Conservation (phyloP, 306 rosid genomes). For the Pterocarpus santalinus region DNA sequence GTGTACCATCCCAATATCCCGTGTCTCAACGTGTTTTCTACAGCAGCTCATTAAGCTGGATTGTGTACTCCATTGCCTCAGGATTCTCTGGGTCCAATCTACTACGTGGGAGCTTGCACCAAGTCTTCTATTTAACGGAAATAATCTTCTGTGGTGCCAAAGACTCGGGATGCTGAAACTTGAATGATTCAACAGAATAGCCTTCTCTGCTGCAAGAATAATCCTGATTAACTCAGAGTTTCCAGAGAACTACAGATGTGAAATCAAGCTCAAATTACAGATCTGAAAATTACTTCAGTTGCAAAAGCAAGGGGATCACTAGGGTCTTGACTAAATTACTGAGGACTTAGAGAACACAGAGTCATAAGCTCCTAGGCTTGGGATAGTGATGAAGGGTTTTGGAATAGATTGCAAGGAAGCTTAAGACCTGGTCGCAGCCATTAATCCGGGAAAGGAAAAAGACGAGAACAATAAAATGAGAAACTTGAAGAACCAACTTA, state of each 20-base stretch:
- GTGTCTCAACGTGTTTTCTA: slow-evolving; percentile 14
- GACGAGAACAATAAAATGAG: neutral
- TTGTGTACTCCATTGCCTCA: slow-evolving; percentile 29
- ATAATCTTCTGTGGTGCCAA: neutral
- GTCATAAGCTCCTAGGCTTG: neutral
- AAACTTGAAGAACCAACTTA: slow-evolving; percentile 57
- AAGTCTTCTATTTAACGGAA: slow-evolving; percentile 22
- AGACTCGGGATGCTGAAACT: slow-evolving; percentile 2
- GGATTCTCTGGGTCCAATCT: slow-evolving; percentile 1
- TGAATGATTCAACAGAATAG: slow-evolving; percentile 61
- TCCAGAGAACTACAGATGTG: neutral
- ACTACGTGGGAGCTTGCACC: slow-evolving; percentile 20
- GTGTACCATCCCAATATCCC: slow-evolving; percentile 21
- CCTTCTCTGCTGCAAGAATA: slow-evolving; percentile 66
- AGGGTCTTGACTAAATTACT: slow-evolving; percentile 5
- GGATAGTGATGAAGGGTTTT: neutral
- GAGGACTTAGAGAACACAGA: slow-evolving; percentile 10
- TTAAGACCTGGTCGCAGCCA: neutral
- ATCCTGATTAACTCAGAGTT: slow-evolving; percentile 17
- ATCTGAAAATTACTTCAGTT: neutral
- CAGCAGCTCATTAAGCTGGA: slow-evolving; percentile 14
- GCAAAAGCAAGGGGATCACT: slow-evolving; percentile 12
- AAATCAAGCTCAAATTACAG: neutral
- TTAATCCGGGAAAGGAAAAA: neutral
- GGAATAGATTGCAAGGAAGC: neutral